Evolutionary conservation across 352 stramenopile genomes (phyloP), one percentile per base, ranked within the genome.

Genomic region (Pythium sp.): DNA sequence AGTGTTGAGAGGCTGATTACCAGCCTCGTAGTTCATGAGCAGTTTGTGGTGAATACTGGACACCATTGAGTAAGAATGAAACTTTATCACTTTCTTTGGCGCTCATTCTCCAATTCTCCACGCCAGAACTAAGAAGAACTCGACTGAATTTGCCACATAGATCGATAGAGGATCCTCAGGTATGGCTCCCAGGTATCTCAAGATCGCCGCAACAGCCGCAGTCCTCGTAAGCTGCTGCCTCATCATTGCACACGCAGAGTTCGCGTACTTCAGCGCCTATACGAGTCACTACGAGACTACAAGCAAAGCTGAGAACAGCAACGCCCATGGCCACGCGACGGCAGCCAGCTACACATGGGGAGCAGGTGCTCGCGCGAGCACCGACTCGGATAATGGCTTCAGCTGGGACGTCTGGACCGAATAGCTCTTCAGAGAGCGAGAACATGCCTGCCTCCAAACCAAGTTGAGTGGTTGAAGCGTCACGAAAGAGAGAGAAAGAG

Each of bases 401-500:
- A 18, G 12, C 5, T 58, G 53, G 26, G 24, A 58, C 14, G 53
- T 30, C 11, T 58, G 53, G 53, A 30, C 26, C 15, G 54, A 38
- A 28, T 32, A 32, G 34, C 18, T 3, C 28, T 32, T 32, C 28
- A 32, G 28, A 20, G 5, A 28, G 15, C 9, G 28, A 22, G 53
- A 9, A 5, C 4, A 15, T 18, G 14, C 18, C 41, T 32, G 28
- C 28, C 28, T 32, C 20, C 28, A 5, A 18, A 24, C 12, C 26
- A n/a, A 26, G 28, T 28, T 47, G 55, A 30, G 55, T n/a, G 30
- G 20, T 41, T 61, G 55, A 60, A 60, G 55, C 53, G n/a, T 30
- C 53, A 32, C 32, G 28, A 8, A 30, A 30, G n/a, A 34, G 51
- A 57, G 22, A 57, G 49, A 57, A 12, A 57, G 49, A 18, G 22